These are phyloP conservation scores for Onygenales sp. DNA, from an alignment of 2,329 filamentous ascomycete genomes.

Conservation along the genomic window DNA sequence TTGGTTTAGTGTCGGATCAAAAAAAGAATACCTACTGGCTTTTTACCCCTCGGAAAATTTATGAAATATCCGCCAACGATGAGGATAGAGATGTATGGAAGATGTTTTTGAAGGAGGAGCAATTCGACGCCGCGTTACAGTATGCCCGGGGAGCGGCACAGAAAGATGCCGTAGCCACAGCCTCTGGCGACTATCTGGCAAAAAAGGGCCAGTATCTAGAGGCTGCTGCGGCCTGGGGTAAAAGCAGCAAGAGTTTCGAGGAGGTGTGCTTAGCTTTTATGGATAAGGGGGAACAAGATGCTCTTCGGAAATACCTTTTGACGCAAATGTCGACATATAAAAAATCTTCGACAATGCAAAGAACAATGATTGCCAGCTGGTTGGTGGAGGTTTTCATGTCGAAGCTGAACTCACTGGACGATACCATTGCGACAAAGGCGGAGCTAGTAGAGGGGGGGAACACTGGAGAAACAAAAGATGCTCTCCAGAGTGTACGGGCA, in stretches of 20 bases:
- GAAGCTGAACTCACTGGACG: constrained; percentile 87
- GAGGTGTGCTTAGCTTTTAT: constrained; percentile 88
- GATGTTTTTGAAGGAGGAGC: constrained; percentile 75
- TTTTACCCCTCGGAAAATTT: constrained; percentile 83
- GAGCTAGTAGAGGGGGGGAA: constrained; percentile 66
- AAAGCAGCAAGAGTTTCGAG: constrained; percentile 94
- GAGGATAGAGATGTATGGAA: constrained; percentile 93
- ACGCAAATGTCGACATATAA: constrained; percentile 76
- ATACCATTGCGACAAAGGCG: constrained; percentile 82
- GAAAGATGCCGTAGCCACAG: constrained; percentile 83
- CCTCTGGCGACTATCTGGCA: constrained; percentile 81
- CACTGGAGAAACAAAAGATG: constrained; percentile 59
- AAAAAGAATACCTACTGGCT: constrained; percentile 98
- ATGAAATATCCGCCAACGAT: constrained; percentile 81
- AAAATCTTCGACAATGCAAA: constrained; percentile 79
- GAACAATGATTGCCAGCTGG: constrained; percentile 93
- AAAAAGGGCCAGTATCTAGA: constrained; percentile 73
- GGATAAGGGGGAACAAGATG: constrained; percentile 81
- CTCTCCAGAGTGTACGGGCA: constrained; percentile 59
- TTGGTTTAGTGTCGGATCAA: constrained; percentile 80
- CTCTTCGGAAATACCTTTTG: constrained; percentile 77
- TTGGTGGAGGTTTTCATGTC: constrained; percentile 95
- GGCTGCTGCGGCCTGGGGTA: constrained; percentile 82
- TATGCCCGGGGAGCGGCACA: constrained; percentile 73
- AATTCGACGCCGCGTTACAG: constrained; percentile 79